phyloP scores from a whole-genome alignment of 768 basidiomycete genomes.

The Tricholoma sp. region DNA sequence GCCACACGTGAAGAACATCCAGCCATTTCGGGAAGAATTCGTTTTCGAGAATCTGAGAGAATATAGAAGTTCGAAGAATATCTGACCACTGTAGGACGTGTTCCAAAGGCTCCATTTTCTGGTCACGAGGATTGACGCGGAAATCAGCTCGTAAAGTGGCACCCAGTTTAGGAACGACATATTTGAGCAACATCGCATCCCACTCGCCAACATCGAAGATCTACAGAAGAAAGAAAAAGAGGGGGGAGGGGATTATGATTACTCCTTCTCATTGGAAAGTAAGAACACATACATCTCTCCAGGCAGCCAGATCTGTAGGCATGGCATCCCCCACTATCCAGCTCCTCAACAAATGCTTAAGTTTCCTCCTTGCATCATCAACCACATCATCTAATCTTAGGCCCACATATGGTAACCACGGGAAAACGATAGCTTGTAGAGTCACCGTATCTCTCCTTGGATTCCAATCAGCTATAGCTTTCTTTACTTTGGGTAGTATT shows the following conservation, averaged over 20 bases:
- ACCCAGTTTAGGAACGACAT: conserved; percentile 88
- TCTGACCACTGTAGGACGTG: conserved; percentile 73
- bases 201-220: conserved; percentile 80
- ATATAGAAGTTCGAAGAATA: conserved; percentile 68
- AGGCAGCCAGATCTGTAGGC: conserved; percentile 69
- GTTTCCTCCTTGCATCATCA: conserved; percentile 80
- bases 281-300: conserved; percentile 65
- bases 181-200: conserved; percentile 88
- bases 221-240: conserved; percentile 37
- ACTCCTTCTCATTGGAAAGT: conserved; percentile 2
- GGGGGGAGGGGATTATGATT: background rate
- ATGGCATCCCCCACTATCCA: conserved; percentile 73
- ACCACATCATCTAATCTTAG: conserved; percentile 79
- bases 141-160: conserved; percentile 79
- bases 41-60: conserved; percentile 79
- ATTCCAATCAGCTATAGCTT: conserved; percentile 82
- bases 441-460: conserved; percentile 51
- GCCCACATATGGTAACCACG: conserved; percentile 91
- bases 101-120: conserved; percentile 80
- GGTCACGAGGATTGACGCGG: conserved; percentile 84
- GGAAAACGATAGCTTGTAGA: conserved; percentile 82
- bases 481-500: conserved; percentile 86
- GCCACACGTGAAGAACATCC: conserved; percentile 87
- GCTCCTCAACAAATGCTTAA: conserved; percentile 69
- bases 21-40: conserved; percentile 99